These are phyloP conservation scores for Xylaria bambusicola DNA, from an alignment of 495 filamentous ascomycete species.

Conservation along the genomic window DNA sequence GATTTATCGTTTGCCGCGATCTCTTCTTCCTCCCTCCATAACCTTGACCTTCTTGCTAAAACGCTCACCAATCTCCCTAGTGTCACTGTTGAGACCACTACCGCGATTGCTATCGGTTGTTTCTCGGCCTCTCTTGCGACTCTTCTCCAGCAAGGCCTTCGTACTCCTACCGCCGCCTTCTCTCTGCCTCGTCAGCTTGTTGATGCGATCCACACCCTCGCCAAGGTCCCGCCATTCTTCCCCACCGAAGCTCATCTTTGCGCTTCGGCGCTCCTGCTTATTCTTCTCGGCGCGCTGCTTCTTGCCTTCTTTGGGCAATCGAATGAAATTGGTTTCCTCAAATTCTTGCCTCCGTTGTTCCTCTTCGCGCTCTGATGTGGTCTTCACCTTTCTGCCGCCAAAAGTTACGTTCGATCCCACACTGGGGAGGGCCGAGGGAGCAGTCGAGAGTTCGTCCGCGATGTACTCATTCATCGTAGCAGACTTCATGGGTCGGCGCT, in stretches of 20 bases:
- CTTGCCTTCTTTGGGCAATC: constrained; percentile 79
- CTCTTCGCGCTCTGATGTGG: constrained; percentile 63
- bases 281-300: constrained; percentile 63
- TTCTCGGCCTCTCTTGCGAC: constrained; percentile 68
- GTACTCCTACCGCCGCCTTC: constrained; percentile 52
- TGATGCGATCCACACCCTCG: constrained; percentile 76
- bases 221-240: constrained; percentile 82
- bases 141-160: constrained; percentile 70
- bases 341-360: constrained; percentile 75
- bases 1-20: constrained; percentile 45
- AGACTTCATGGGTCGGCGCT: constrained; percentile 63
- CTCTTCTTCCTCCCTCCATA: constrained; percentile 59
- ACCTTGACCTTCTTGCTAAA: constrained; percentile 77
- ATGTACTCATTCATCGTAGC: constrained; percentile 86
- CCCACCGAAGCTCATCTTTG: constrained; percentile 67
- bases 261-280: constrained; percentile 42
- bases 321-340: constrained; percentile 84
- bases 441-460: constrained; percentile 71
- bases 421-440: constrained; percentile 75
- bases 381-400: constrained; percentile 72
- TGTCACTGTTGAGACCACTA: constrained; percentile 46
- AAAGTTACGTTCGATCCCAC: constrained; percentile 79
- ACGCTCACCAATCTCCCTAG: constrained; percentile 60
- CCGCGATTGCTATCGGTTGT: constrained; percentile 59
- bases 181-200: constrained; percentile 66